phyloP scores from a whole-genome alignment of 139 green algal genomes.

The Medakamo hakoo region DNA sequence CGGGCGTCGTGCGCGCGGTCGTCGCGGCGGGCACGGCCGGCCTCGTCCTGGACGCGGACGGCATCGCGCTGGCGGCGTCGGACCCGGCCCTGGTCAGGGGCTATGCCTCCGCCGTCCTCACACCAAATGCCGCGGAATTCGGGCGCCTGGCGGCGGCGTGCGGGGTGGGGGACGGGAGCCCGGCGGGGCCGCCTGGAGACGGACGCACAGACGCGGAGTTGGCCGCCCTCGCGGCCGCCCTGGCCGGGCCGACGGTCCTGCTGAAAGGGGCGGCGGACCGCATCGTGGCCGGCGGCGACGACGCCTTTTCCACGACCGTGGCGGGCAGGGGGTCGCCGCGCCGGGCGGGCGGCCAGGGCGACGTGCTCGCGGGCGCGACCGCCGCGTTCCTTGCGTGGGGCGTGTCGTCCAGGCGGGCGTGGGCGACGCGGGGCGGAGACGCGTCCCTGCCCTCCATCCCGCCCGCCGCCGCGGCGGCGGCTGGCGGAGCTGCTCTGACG shows the following conservation, averaged over 20 bases:
- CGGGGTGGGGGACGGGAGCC: slow-evolving; percentile 10
- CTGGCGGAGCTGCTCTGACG: background rate
- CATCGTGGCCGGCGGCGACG: slow-evolving; percentile 9
- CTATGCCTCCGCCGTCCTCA: slow-evolving; percentile 28
- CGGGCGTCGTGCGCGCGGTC: slow-evolving; percentile 17
- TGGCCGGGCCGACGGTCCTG: slow-evolving; percentile 28
- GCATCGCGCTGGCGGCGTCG: slow-evolving; percentile 30
- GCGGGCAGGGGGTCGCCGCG: slow-evolving; percentile 22
- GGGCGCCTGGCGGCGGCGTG: slow-evolving; percentile 19
- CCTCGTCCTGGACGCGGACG: slow-evolving; percentile 50
- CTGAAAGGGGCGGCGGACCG: slow-evolving; percentile 28
- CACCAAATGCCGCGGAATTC: slow-evolving; percentile 40
- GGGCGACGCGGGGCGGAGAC: background rate
- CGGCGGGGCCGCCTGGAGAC: background rate
- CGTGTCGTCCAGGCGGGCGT: background rate
- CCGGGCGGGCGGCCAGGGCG: slow-evolving; percentile 41
- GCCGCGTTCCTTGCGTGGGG: slow-evolving; percentile 34
- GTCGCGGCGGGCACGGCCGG: slow-evolving; percentile 15
- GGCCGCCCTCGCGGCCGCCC: background rate
- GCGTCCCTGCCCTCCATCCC: too few species aligned
- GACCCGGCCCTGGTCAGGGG: slow-evolving; percentile 22
- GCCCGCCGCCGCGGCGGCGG: too few species aligned
- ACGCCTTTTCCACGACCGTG: slow-evolving; percentile 8
- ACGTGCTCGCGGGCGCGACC: slow-evolving; percentile 39
- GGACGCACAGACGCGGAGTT: background rate